phyloP scores from a whole-genome alignment of 1,139 yeast species.

The Nakaseomyces uthaithaninus region DNA sequence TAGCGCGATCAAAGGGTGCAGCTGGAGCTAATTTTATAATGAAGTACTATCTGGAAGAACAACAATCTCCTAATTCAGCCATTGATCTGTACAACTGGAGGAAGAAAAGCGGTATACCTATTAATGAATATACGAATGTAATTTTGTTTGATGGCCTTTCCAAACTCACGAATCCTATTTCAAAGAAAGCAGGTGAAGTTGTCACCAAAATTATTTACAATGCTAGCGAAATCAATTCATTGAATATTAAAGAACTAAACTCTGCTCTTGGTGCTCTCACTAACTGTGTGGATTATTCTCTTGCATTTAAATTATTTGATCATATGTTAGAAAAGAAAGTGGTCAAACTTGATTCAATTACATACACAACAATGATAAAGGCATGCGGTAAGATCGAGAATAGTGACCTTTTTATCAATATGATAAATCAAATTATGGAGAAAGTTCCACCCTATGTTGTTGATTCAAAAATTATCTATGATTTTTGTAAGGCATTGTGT shows the following conservation, averaged over 20 bases:
- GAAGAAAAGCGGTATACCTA: constrained; percentile 51
- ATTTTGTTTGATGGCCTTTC: constrained; percentile 53
- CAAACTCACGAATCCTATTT: constrained; percentile 27
- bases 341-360: constrained; percentile 21
- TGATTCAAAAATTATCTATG: constrained; percentile 23
- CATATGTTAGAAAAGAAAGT: constrained; percentile 12
- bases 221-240: constrained; percentile 14
- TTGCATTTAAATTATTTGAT: constrained; percentile 22
- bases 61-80: constrained; percentile 38
- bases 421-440: constrained; percentile 17
- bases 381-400: constrained; percentile 19
- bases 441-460: constrained; percentile 16
- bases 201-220: constrained; percentile 18
- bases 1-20: constrained; percentile 44
- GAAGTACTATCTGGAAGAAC: constrained; percentile 40
- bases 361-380: constrained; percentile 22
- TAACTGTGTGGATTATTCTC: constrained; percentile 22
- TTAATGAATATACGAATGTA: constrained; percentile 47
- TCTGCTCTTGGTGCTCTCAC: constrained; percentile 28
- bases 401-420: constrained; percentile 16
- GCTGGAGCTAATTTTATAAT: constrained; percentile 57
- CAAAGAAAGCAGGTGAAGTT: constrained; percentile 19
- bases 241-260: constrained; percentile 26
- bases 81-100: constrained; percentile 45
- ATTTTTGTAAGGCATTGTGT: constrained; percentile 15